These are phyloP conservation scores for Primulina huaijiensis DNA, from an alignment of 257 asterid species.

Conservation along the genomic window DNA sequence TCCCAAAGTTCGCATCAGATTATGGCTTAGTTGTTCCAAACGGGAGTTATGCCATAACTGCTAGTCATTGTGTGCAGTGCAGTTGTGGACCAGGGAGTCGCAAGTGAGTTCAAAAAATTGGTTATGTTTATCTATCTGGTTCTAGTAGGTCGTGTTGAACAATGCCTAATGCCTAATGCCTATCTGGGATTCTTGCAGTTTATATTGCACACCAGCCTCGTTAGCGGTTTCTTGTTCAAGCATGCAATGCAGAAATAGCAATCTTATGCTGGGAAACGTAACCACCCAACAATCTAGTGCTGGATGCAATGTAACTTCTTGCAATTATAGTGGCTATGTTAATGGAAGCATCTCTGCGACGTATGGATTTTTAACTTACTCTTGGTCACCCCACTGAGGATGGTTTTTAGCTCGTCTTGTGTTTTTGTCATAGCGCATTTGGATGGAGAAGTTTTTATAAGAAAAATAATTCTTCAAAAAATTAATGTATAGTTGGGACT, in stretches of 20 bases:
- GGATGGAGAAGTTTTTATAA: background rate
- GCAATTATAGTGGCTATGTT: constrained; percentile 74
- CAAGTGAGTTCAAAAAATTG: constrained; percentile 52
- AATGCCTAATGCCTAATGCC: constrained; percentile 13
- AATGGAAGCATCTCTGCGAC: constrained; percentile 74
- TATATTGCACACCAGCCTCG: constrained; percentile 91
- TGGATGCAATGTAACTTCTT: constrained; percentile 94
- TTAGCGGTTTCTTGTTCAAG: constrained; percentile 95
- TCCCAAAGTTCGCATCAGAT: constrained; percentile 65
- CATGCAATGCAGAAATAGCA: constrained; percentile 89
- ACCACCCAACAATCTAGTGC: constrained; percentile 74
- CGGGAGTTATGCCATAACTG: constrained; percentile 88
- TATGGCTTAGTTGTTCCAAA: constrained; percentile 80
- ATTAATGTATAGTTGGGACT: background rate
- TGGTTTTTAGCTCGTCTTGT: background rate
- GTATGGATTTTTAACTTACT: constrained; percentile 40
- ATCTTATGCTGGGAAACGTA: constrained; percentile 78
- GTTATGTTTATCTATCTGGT: background rate
- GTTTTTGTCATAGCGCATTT: background rate
- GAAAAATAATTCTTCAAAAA: background rate
- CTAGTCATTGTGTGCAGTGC: constrained; percentile 92
- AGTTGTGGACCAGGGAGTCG: constrained; percentile 92
- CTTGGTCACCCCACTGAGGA: background rate
- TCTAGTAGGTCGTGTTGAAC: background rate
- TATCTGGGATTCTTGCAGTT: constrained; percentile 43